These are phyloP conservation scores for Heritiera littoralis DNA, from an alignment of 345 rosid genomes.

Conservation along the genomic window DNA sequence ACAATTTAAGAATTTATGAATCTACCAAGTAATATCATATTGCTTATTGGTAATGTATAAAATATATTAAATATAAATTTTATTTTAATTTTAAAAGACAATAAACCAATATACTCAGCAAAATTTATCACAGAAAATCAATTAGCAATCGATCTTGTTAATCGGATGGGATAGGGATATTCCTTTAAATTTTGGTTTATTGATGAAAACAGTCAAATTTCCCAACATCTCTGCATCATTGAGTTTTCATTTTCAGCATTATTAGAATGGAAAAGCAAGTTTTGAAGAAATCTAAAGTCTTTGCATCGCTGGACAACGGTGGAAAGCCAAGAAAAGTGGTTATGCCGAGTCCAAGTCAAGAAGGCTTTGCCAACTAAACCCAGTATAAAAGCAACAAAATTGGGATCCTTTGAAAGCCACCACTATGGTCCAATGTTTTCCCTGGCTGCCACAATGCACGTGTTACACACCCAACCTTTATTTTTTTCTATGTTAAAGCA, in stretches of 20 bases:
- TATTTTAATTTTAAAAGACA: no score
- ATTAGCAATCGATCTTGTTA: no score
- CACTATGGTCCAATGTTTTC: background rate
- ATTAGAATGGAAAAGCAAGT: background rate
- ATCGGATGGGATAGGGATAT: no score
- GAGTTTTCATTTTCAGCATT: background rate
- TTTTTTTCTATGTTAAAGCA: background rate
- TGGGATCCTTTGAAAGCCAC: background rate
- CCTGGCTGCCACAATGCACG: background rate
- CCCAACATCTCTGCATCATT: background rate
- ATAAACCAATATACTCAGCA: no score
- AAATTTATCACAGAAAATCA: no score
- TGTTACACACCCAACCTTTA: background rate
- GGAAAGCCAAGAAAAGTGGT: background rate
- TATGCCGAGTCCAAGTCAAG: background rate
- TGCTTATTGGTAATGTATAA: no score
- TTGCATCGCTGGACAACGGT: background rate
- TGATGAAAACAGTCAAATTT: background rate
- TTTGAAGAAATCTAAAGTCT: background rate
- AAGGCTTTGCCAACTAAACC: constrained; percentile 8
- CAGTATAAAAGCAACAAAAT: background rate
- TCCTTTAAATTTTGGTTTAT: no score
- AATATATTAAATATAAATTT: no score
- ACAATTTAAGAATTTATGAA: no score
- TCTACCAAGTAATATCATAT: no score